phyloP scores from a whole-genome alignment of 805 yeast genomes.

The Kodamaea laetipori region DNA sequence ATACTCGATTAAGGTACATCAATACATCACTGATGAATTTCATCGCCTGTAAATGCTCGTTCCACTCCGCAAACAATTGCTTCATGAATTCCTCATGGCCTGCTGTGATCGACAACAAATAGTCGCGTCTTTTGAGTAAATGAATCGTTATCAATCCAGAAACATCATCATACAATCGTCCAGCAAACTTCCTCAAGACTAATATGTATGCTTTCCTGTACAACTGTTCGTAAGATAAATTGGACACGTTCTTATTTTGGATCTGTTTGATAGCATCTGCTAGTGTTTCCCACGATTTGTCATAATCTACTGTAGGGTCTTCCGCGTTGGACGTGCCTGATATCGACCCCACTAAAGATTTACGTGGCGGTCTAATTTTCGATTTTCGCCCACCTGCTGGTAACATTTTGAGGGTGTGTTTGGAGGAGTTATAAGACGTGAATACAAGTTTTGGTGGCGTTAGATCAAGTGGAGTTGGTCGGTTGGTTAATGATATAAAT shows the following conservation, averaged over 20 bases:
- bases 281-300: constrained; percentile 65
- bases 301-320: constrained; percentile 49
- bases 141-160: constrained; percentile 49
- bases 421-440: no score
- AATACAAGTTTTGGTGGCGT: no score
- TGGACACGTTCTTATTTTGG: constrained; percentile 68
- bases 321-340: constrained; percentile 19
- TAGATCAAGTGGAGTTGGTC: no score
- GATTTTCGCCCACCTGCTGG: constrained; percentile 39
- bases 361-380: constrained; percentile 68
- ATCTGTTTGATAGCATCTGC: constrained; percentile 72
- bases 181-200: constrained; percentile 71
- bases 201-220: constrained; percentile 78
- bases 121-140: constrained; percentile 31
- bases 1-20: constrained; percentile 85
- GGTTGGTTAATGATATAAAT: no score
- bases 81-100: constrained; percentile 38
- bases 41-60: constrained; percentile 70
- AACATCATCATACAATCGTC: constrained; percentile 63
- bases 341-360: constrained; percentile 26
- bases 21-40: constrained; percentile 79
- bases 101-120: constrained; percentile 22
- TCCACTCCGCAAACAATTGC: constrained; percentile 56
- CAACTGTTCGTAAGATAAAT: constrained; percentile 77
- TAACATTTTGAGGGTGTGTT: no score